Evolutionary conservation across 2,329 filamentous ascomycete species (phyloP).

Genomic region (Epichloe hybrida): DNA sequence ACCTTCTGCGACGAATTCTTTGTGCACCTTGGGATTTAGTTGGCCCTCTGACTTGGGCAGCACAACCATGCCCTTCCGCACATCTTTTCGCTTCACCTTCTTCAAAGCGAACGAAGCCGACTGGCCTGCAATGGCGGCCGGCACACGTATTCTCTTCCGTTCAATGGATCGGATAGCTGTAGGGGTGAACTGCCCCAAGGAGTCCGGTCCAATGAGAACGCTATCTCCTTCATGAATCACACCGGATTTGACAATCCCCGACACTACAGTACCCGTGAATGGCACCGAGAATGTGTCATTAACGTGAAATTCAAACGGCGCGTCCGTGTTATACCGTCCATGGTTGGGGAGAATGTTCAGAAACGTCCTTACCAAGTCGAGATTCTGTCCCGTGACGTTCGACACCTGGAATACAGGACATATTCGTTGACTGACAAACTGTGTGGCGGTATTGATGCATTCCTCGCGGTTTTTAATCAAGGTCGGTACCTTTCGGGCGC

Average conservation of each 20-base stretch:
- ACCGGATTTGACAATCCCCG: slow-evolving; percentile 79
- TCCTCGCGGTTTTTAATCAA: slow-evolving; percentile 88
- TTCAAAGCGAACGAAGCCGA: slow-evolving; percentile 86
- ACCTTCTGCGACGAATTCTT: slow-evolving; percentile 70
- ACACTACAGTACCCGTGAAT: slow-evolving; percentile 91
- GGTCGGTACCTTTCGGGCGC: slow-evolving; percentile 86
- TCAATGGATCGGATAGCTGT: slow-evolving; percentile 89
- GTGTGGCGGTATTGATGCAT: slow-evolving; percentile 86
- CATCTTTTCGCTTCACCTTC: slow-evolving; percentile 76
- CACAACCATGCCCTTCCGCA: slow-evolving; percentile 96
- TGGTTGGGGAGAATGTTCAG: slow-evolving; percentile 92
- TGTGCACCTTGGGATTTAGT: slow-evolving; percentile 54
- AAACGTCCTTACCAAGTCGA: slow-evolving; percentile 84
- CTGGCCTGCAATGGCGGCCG: slow-evolving; percentile 79
- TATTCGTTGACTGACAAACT: slow-evolving; percentile 90
- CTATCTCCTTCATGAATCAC: slow-evolving; percentile 83
- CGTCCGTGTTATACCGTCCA: slow-evolving; percentile 77
- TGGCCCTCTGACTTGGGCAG: slow-evolving; percentile 68
- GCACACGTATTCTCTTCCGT: slow-evolving; percentile 80
- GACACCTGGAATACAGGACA: slow-evolving; percentile 97
- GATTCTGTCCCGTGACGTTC: slow-evolving; percentile 85
- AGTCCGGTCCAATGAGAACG: slow-evolving; percentile 80
- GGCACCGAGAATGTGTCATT: slow-evolving; percentile 98
- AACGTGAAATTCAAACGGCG: slow-evolving; percentile 85
- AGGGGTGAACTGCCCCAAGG: slow-evolving; percentile 73